Evolutionary conservation across 2,329 filamentous ascomycete genomes (phyloP), one percentile per base, ranked within the genome.

Genomic region (Hypoxylon sp.): DNA sequence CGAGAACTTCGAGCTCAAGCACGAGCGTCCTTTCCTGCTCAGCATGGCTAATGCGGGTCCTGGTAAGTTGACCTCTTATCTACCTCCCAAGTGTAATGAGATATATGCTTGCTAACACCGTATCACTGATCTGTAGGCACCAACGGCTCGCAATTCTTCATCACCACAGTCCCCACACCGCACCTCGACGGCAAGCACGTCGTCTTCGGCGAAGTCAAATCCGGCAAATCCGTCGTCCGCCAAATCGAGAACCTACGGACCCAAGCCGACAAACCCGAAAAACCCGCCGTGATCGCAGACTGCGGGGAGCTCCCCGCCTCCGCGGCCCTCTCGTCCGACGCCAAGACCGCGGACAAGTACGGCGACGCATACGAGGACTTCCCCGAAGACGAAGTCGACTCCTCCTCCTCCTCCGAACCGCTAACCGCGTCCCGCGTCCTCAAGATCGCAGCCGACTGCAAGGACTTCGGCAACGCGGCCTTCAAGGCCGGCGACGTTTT

Each of bases 11-110:
- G 87, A 93, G 59, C 83, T 91, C 78, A 94, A 97, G 86, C 96
- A 99, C 79, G 93, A 97, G 75, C 92, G 91, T 75, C 94, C 96
- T 1, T 98, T 98, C 84, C 84, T 98, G 72, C 86, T 99, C 68
- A 97, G 93, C 79, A 99, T 99, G 96, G 96, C 96, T 76, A 99
- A 99, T 79, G 95, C 96, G 71, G 96, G 96, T 50, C 93, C 94
- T 49, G 93, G 91, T 91, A 86, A 74, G 88, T 81, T 52, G 52
- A 34, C 21, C 14, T 11, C 6, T 19, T 1, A 43, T 17, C n/a
- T 34, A 32, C 3, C 6, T 19, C 9, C 41, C 10, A 23, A 5
- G 23, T 23, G 23, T 23, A 2, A 23, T 23, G 5, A 2, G 23
- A 19, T 19, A 10, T 38, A 28, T 41, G 5, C 10, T 13, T 7